These are phyloP conservation scores for Alternaria triticina DNA, from an alignment of 2,329 filamentous ascomycete genomes.

Conservation along the genomic window DNA sequence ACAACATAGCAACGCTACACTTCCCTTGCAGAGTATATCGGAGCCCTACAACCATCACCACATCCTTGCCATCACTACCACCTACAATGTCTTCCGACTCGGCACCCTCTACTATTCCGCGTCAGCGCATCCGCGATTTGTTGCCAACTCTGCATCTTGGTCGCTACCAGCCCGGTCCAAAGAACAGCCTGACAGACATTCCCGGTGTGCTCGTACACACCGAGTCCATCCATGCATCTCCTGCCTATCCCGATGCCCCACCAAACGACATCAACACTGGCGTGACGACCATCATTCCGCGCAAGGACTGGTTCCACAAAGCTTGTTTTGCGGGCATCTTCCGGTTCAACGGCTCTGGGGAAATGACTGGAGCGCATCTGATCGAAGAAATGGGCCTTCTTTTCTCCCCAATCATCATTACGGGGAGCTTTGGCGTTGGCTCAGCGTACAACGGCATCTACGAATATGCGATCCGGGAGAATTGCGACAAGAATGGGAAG, in stretches of 20 bases:
- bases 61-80: neutral
- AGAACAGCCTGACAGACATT: constrained; percentile 54
- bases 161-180: constrained; percentile 46
- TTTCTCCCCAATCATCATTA: constrained; percentile 66
- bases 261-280: constrained; percentile 50
- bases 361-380: constrained; percentile 67
- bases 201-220: constrained; percentile 53
- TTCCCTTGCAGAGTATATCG: neutral
- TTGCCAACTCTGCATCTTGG: constrained; percentile 48
- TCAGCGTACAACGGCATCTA: constrained; percentile 65
- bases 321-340: constrained; percentile 57
- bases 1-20: neutral
- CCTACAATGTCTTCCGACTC: constrained; percentile 16
- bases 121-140: constrained; percentile 48
- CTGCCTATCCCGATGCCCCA: constrained; percentile 34
- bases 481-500: constrained; percentile 50
- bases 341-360: constrained; percentile 69
- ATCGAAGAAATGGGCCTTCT: constrained; percentile 67
- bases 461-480: constrained; percentile 60
- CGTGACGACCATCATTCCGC: constrained; percentile 53
- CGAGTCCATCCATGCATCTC: constrained; percentile 46
- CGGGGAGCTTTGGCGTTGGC: constrained; percentile 64
- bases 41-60: neutral
- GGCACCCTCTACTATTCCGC: constrained; percentile 12
- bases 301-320: constrained; percentile 50